A percentile compares a stretch with the other conserved stretches of the same genome.
phyloP scores from a whole-genome alignment of 2,329 filamentous ascomycete genomes.

The Thyridium curvatum region DNA sequence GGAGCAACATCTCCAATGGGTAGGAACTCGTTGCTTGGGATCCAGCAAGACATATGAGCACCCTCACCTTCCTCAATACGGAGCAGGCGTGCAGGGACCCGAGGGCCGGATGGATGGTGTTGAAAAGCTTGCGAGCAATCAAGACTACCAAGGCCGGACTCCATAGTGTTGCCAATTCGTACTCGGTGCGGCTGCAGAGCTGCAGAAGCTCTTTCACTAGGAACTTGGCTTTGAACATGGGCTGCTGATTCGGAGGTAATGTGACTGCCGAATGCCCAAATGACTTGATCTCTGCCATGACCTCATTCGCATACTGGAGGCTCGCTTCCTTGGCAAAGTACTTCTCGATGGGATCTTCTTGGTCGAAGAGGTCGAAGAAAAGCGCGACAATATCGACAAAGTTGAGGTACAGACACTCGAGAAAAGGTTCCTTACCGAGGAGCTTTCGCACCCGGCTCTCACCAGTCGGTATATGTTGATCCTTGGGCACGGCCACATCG shows the following conservation, averaged over 20 bases:
- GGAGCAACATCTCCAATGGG: slow-evolving; percentile 83
- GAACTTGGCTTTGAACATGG: slow-evolving; percentile 74
- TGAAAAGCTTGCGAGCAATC: slow-evolving; percentile 70
- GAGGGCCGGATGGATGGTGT: slow-evolving; percentile 73
- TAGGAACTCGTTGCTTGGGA: slow-evolving; percentile 69
- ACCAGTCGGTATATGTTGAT: slow-evolving; percentile 41
- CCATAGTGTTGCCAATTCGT: slow-evolving; percentile 63
- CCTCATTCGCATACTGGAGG: slow-evolving; percentile 55
- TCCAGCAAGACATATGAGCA: slow-evolving; percentile 75
- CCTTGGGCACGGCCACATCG: slow-evolving; percentile 50
- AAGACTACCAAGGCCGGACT: slow-evolving; percentile 67
- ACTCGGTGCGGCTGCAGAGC: slow-evolving; percentile 66
- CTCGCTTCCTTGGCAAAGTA: slow-evolving; percentile 53
- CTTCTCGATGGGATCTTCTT: slow-evolving; percentile 68
- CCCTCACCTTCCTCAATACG: slow-evolving; percentile 76
- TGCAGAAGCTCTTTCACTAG: slow-evolving; percentile 70
- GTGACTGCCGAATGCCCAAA: slow-evolving; percentile 59
- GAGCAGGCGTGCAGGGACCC: slow-evolving; percentile 84
- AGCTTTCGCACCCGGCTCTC: slow-evolving; percentile 63
- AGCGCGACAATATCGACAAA: slow-evolving; percentile 73
- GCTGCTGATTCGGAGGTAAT: slow-evolving; percentile 77
- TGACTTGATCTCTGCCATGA: slow-evolving; percentile 62
- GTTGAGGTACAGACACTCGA: slow-evolving; percentile 56
- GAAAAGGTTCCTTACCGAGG: slow-evolving; percentile 61
- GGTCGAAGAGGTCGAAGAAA: slow-evolving; percentile 71